Base-by-base conservation (phyloP, 2,329 filamentous ascomycete species). In the Aureobasidium lini region DNA sequence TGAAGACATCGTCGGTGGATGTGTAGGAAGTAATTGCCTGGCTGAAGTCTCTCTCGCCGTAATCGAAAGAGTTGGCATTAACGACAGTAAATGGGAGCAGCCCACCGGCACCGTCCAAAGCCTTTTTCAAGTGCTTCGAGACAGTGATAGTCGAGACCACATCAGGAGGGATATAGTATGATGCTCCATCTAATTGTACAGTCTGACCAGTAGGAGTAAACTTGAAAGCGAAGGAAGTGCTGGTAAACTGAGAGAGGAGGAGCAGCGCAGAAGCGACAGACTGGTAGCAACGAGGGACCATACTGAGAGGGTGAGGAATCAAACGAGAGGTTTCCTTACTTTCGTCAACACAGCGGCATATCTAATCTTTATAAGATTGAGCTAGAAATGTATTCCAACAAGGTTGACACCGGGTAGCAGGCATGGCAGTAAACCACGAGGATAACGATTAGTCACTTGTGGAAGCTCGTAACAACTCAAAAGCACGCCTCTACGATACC, bases 51-150 rank as follows among this genome's bases (percentile, higher is more conserved):
- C 58, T 54, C 4, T 50, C 63, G 39, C 62, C 64, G 54, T 66
- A 70, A 9, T 44, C 62, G 4, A 63, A 57, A 4, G 64, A 63
- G n/a, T 67, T 64, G 15, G 66, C 64, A 1, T 64, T 66, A 28
- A 76, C 60, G 3, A 76, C 70, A 3, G 75, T 76, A 52, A 77
- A 63, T 1, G 75, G 74, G 10, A 72, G 67, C 23, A 76, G 68
- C 9, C 65, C 65, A 6, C 66, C 68, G 50, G 64, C 61, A 13
- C 58, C 61, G 34, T 49, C 48, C 29, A 64, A 59, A 53, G 61
- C 62, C 9, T 61, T 56, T 36, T 64, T 63, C n/a, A 71, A 61
- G 46, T 42, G 57, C 34, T 44, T 56, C 42, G 34, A 37, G 32
- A 62, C 39, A 61, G n/a, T 64, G 16, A 77, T 66, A 2, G 64